Conservation (phyloP, 2,329 filamentous ascomycete species). For the Sclerotinia spermophila region DNA sequence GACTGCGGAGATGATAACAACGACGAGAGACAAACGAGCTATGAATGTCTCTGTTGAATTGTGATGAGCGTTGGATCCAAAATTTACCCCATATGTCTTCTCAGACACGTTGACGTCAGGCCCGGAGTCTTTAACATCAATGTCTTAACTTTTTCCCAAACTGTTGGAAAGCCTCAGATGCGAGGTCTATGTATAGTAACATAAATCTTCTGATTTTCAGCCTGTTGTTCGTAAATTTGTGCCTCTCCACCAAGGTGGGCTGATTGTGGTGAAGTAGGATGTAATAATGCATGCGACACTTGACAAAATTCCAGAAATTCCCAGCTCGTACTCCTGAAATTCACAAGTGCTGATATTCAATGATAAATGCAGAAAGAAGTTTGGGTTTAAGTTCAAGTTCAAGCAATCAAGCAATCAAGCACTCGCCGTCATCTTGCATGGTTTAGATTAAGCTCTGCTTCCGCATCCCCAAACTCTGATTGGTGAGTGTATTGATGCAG, state of each 20-base stretch:
- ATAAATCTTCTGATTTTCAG: not conserved
- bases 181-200: not conserved
- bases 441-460: not conserved
- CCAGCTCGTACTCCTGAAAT: not conserved
- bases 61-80: not conserved
- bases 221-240: conserved; percentile 10
- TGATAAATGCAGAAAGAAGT: not conserved
- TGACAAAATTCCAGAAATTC: not conserved
- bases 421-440: conserved; percentile 10
- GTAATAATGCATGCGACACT: not conserved
- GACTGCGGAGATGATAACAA: not conserved
- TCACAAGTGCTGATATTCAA: not conserved
- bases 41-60: conserved; percentile 5
- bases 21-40: not conserved
- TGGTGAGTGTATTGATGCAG: not conserved
- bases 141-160: not conserved
- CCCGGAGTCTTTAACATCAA: not conserved
- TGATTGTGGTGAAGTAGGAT: not conserved
- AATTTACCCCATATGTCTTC: not conserved
- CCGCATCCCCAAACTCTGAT: not conserved
- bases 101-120: conserved; percentile 5
- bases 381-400: not conserved
- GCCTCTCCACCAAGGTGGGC: not conserved
- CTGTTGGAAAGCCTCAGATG: not conserved
- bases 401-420: conserved; percentile 5